These are phyloP conservation scores for Rhodotorula glutinis DNA, from an alignment of 1,284 basidiomycete genomes.

Conservation along the genomic window DNA sequence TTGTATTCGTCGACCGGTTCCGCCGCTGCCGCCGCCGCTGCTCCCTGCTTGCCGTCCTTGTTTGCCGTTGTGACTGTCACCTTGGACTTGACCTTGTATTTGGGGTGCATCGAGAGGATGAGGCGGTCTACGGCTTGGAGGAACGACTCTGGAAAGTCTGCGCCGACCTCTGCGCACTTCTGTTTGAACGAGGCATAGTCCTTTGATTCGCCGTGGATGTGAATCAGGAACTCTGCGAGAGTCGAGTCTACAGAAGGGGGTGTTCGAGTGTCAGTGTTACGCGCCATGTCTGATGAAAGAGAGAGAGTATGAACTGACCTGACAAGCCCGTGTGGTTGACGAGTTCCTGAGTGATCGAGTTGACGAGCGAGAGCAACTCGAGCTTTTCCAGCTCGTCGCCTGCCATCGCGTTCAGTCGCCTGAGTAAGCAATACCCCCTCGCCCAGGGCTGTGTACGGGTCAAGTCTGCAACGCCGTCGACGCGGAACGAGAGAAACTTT, in stretches of 20 bases:
- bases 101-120: constrained; percentile 91
- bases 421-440: no score
- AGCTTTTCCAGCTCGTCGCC: constrained; percentile 55
- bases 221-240: constrained; percentile 69
- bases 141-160: constrained; percentile 84
- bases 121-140: constrained; percentile 89
- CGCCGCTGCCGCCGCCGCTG: constrained; percentile 52
- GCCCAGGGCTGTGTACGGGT: no score
- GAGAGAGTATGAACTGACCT: neutral
- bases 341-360: constrained; percentile 84
- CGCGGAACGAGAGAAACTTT: no score
- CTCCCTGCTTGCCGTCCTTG: constrained; percentile 48
- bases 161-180: constrained; percentile 74
- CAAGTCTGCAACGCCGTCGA: no score
- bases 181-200: constrained; percentile 73
- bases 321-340: constrained; percentile 64
- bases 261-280: neutral
- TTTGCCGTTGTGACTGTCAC: constrained; percentile 12
- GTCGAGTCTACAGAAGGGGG: constrained; percentile 31
- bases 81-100: constrained; percentile 70
- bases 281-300: no score
- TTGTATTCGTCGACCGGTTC: constrained; percentile 54
- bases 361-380: constrained; percentile 82
- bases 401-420: constrained; percentile 24
- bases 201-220: constrained; percentile 80